Evolutionary conservation across 148 eudicot species (phyloP), one percentile per base, ranked within the genome.

Genomic region (Rhododendron vialii): DNA sequence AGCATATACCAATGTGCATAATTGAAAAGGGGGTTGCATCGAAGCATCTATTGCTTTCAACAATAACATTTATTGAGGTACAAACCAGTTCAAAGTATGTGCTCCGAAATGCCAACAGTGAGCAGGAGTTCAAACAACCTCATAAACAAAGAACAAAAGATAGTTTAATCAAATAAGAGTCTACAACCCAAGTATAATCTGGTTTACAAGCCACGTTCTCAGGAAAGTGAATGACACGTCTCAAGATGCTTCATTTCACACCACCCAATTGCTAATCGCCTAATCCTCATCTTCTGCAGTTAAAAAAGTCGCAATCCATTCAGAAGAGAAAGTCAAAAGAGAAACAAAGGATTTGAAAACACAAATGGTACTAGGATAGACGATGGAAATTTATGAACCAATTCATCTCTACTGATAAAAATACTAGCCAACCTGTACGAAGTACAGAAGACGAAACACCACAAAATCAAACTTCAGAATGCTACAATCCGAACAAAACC

Each of bases 211-310:
- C 87, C 74, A 84, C 61, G 48, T 69, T 53, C 85, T 69, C 45
- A 30, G 85, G 43, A 76, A 63, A 81, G 17, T 50, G 59, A 45
- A 75, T 12, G 12, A n/a, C 57, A 74, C 71, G 7, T 80, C 80
- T 10, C 74, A 83, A 77, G 41, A 69, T 82, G 82, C 22, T 83
- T 86, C 79, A 36, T 43, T 51, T 65, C 82, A 81, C 74, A 71
- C 38, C 67, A 51, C 65, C 84, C 17, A 48, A 51, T 63, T 38
- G 47, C 87, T 91, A 91, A 84, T 90, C 92, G 43, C 41, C 76
- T 71, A 71, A 71, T 91, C 93, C 41, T 88, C 93, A 78, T 90
- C 90, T 85, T 90, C 93, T 91, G 93, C 89, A 87, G 74, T 82
- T 50, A 22, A 67, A 26, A 83, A 75, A 33, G 26, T 50, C 28